These are phyloP conservation scores for Magnaporthiopsis poae DNA, from an alignment of 2,329 filamentous ascomycete genomes.

Conservation along the genomic window DNA sequence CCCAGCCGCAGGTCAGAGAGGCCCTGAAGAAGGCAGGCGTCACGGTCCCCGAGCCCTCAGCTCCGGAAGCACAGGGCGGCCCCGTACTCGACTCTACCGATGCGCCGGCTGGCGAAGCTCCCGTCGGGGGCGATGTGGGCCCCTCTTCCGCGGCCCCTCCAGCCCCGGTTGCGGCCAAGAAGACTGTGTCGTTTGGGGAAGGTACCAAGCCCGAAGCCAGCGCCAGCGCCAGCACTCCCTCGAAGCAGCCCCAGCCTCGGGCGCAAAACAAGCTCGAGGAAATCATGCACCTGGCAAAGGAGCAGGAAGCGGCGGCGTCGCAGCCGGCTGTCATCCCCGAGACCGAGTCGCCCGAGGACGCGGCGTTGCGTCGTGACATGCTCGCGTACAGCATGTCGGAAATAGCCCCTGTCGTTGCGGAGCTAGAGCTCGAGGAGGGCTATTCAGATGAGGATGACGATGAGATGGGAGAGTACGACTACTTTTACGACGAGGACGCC, in stretches of 20 bases:
- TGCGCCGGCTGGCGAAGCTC: neutral
- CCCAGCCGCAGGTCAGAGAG: constrained; percentile 58
- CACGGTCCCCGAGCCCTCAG: neutral
- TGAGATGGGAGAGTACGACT: constrained; percentile 50
- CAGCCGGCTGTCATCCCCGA: constrained; percentile 53
- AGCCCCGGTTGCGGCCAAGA: constrained; percentile 29
- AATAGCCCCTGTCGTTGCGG: constrained; percentile 82
- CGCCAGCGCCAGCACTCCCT: constrained; percentile 18
- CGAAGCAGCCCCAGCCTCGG: neutral
- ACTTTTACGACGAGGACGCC: constrained; percentile 41
- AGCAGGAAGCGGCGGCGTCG: constrained; percentile 39
- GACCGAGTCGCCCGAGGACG: constrained; percentile 71
- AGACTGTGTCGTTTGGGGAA: constrained; percentile 54
- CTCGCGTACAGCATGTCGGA: constrained; percentile 80
- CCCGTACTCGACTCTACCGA: neutral
- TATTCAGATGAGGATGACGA: constrained; percentile 44
- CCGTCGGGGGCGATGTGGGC: neutral
- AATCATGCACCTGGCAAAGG: constrained; percentile 47
- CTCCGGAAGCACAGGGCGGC: neutral
- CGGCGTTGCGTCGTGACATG: constrained; percentile 75
- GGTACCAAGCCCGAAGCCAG: constrained; percentile 40
- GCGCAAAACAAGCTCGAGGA: constrained; percentile 35
- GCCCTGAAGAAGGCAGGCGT: constrained; percentile 69
- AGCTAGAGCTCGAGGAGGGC: constrained; percentile 72
- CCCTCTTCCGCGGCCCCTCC: neutral